Evolutionary conservation across 176 grass and related monocot genomes (phyloP).

Genomic region (Oryza brachyantha): DNA sequence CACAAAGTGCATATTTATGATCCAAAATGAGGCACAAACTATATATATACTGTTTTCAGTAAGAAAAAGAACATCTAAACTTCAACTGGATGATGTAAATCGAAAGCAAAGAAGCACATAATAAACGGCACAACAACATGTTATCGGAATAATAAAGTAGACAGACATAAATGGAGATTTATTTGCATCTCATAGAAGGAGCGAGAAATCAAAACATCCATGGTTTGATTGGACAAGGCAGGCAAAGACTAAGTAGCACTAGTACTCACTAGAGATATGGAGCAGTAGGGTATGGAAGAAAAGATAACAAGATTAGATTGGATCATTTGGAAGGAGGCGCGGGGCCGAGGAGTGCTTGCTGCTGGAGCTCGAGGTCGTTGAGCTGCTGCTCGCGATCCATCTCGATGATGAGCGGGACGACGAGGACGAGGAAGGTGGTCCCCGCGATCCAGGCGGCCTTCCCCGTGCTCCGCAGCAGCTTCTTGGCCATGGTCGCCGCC

Average conservation of each 20-base stretch:
- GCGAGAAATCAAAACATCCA: background rate
- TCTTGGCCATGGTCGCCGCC: constrained; percentile 42
- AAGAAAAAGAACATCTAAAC: too few relatives aligned
- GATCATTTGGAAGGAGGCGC: constrained; percentile 39
- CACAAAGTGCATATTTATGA: too few relatives aligned
- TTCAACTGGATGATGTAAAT: too few relatives aligned
- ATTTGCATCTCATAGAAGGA: background rate
- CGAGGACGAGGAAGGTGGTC: constrained; percentile 81
- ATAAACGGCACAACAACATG: too few relatives aligned
- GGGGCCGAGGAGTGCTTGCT: constrained; percentile 64
- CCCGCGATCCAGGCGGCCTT: constrained; percentile 88
- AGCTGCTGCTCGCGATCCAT: constrained; percentile 83
- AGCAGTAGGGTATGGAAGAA: too few relatives aligned
- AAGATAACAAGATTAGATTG: background rate
- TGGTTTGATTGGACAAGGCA: background rate
- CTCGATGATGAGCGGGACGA: constrained; percentile 85
- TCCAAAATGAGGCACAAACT: too few relatives aligned
- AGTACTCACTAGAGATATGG: too few relatives aligned
- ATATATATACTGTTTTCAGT: too few relatives aligned
- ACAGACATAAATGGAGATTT: too few relatives aligned
- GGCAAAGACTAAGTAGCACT: too few relatives aligned
- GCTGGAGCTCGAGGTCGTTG: constrained; percentile 78
- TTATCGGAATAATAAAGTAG: too few relatives aligned
- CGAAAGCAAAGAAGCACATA: too few relatives aligned
- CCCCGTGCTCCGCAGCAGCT: constrained; percentile 77